Conservation (phyloP, 306 rosid genomes). For the Rosa chinensis region DNA sequence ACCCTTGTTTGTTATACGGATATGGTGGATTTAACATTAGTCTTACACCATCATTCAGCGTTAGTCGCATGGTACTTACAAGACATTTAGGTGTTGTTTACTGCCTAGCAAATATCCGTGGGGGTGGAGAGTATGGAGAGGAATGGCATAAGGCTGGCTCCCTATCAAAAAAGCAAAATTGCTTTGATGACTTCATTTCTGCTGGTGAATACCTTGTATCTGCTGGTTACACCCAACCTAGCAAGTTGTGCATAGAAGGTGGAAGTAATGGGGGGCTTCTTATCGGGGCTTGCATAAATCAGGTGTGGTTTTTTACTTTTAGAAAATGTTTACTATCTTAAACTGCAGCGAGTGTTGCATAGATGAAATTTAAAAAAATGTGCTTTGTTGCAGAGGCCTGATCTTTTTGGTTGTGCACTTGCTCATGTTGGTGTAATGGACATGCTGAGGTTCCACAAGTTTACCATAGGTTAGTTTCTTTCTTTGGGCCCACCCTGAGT, state of each 20-base stretch:
- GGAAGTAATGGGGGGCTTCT: constrained; percentile 99
- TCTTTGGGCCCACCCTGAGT: constrained; percentile 1
- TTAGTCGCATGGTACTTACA: constrained; percentile 63
- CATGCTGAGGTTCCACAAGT: constrained; percentile 95
- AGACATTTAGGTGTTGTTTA: constrained; percentile 77
- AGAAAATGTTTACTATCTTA: not conserved
- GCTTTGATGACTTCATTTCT: constrained; percentile 93
- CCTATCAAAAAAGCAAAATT: constrained; percentile 84
- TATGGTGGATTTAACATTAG: constrained; percentile 89
- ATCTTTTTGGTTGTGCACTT: constrained; percentile 90
- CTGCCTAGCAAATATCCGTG: constrained; percentile 92
- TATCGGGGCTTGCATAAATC: constrained; percentile 90
- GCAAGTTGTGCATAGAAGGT: constrained; percentile 88
- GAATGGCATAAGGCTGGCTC: constrained; percentile 98
- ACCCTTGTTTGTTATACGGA: constrained; percentile 85
- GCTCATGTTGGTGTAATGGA: constrained; percentile 99
- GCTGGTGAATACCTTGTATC: constrained; percentile 88
- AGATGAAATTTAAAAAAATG: not conserved
- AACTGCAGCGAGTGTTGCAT: not conserved
- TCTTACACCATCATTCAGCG: constrained; percentile 76
- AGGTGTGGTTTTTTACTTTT: constrained; percentile 40
- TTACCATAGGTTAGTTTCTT: constrained; percentile 73
- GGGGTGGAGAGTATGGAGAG: constrained; percentile 99
- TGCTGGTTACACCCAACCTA: constrained; percentile 75
- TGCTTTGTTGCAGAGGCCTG: constrained; percentile 66